phyloP scores from a whole-genome alignment of 164 flowering plant species.

The Vitis labrusca region DNA sequence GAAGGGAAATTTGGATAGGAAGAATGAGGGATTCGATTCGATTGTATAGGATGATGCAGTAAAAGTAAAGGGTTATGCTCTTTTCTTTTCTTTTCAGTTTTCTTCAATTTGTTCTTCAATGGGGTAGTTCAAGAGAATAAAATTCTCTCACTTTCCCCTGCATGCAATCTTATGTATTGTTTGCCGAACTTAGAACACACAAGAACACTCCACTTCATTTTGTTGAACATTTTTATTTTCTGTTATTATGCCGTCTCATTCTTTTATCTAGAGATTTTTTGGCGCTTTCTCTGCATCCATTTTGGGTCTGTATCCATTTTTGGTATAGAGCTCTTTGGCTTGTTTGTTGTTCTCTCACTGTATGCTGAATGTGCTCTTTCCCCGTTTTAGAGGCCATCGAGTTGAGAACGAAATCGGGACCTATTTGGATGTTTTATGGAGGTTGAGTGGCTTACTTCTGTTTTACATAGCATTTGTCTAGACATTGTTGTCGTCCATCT shows the following conservation, averaged over 20 bases:
- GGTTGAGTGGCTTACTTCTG: too few relatives aligned
- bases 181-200: conserved; percentile 13
- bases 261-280: neutral
- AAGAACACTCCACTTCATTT: neutral
- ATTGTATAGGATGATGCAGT: conserved; percentile 34
- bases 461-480: too few relatives aligned
- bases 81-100: conserved; percentile 11
- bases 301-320: too few relatives aligned
- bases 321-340: too few relatives aligned
- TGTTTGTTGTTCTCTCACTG: too few relatives aligned
- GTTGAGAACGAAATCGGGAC: too few relatives aligned
- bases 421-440: too few relatives aligned
- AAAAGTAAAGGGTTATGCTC: conserved; percentile 11
- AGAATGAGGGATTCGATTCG: conserved; percentile 3
- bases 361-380: too few relatives aligned
- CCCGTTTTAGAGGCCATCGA: too few relatives aligned
- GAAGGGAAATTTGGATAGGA: conserved; percentile 15
- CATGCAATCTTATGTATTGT: conserved; percentile 17
- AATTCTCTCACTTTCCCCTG: conserved; percentile 23
- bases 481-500: too few relatives aligned
- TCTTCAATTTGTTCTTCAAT: conserved; percentile 15
- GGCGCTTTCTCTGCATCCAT: neutral
- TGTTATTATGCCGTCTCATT: neutral
- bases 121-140: conserved; percentile 25
- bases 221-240: neutral